phyloP scores from a whole-genome alignment of 257 asterid genomes.

The Gentiana macrophylla region DNA sequence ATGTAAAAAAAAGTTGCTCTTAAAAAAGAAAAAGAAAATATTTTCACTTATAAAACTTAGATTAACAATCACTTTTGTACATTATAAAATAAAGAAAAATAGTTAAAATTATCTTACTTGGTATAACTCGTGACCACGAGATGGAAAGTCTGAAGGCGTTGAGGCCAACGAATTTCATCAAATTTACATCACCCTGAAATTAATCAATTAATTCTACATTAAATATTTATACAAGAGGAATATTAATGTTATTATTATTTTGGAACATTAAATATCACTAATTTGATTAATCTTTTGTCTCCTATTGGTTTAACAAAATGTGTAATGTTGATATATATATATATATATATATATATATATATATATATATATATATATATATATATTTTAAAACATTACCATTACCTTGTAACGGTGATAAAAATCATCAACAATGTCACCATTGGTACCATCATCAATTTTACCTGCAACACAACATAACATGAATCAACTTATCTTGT shows the following conservation, averaged over 20 bases:
- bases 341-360: too few species aligned
- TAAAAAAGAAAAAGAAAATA: not conserved
- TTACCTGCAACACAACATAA: conserved; percentile 17
- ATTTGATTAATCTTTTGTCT: too few species aligned
- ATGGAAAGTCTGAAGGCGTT: conserved; percentile 9
- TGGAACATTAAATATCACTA: too few species aligned
- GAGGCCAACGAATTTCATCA: conserved; percentile 8
- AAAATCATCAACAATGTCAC: conserved; percentile 43
- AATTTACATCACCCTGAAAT: conserved; percentile 2
- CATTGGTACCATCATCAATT: conserved; percentile 32
- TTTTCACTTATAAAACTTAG: too few species aligned
- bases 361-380: too few species aligned
- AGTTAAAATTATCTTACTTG: conserved; percentile 10
- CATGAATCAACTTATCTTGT: too few species aligned
- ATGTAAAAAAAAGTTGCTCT: not conserved
- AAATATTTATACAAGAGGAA: not conserved
- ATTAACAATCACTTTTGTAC: too few species aligned
- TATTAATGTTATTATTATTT: not conserved
- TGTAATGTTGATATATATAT: too few species aligned
- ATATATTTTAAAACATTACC: too few species aligned
- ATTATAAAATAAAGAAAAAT: too few species aligned
- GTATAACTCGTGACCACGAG: conserved; percentile 28
- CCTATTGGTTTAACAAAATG: too few species aligned
- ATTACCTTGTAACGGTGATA: conserved; percentile 45
- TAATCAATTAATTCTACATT: not conserved